These are phyloP conservation scores for Urostyla sp. DNA, from an alignment of 73 alveolate genomes.

Conservation along the genomic window DNA sequence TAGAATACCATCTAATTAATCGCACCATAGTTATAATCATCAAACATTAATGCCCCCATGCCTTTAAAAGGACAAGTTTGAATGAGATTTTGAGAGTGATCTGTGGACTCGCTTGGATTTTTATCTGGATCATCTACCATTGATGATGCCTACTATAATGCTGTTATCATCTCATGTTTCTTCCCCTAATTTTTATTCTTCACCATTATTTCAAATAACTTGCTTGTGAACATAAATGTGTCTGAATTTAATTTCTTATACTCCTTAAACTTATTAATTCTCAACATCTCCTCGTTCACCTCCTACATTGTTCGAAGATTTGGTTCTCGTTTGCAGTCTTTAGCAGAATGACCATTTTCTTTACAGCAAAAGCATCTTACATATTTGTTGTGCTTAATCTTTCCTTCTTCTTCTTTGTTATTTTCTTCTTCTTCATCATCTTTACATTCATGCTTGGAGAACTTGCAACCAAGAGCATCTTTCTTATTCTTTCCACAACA, in stretches of 20 bases:
- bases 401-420: slow-evolving; percentile 68
- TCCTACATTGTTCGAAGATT: slow-evolving; percentile 47
- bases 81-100: background rate
- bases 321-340: slow-evolving; percentile 69
- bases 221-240: slow-evolving; percentile 1
- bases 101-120: background rate
- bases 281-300: slow-evolving; percentile 43
- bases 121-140: background rate
- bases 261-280: slow-evolving; percentile 46
- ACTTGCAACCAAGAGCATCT: slow-evolving; percentile 77
- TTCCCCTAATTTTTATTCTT: slow-evolving; percentile 6
- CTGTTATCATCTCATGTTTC: background rate
- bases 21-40: slow-evolving; percentile 42
- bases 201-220: slow-evolving; percentile 10
- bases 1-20: slow-evolving; percentile 24
- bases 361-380: slow-evolving; percentile 49
- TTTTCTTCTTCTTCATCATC: slow-evolving; percentile 69
- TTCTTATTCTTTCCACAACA: slow-evolving; percentile 71
- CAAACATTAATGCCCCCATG: slow-evolving; percentile 38
- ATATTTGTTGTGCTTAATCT: slow-evolving; percentile 2
- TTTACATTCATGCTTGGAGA: slow-evolving; percentile 68
- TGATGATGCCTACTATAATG: background rate
- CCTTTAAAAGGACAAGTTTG: slow-evolving; percentile 32
- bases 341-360: slow-evolving; percentile 54
- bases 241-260: slow-evolving; percentile 16